Base-by-base conservation (phyloP, 129 eudicot genomes). In the Apium graveolens region DNA sequence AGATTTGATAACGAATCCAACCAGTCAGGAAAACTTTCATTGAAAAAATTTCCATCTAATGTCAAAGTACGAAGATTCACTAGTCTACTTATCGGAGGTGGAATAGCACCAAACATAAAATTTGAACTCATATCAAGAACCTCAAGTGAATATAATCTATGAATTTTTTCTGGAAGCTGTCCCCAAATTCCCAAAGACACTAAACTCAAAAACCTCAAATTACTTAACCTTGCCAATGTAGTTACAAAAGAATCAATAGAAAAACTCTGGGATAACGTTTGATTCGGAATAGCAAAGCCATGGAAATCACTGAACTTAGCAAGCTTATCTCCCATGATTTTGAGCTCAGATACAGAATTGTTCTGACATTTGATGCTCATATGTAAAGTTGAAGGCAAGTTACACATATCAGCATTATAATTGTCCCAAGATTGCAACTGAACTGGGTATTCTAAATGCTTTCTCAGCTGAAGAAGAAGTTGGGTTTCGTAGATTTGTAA, bases 171-270 rank as follows among this genome's bases (percentile, higher is more conserved):
- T 35, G 98, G 92, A 74, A 93, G 85, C 78, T 89, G 90, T 11
- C 98, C 97, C 97, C 98, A 93, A 38, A 93, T 93, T 60, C 98
- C 98, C 66, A 93, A 75, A 68, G 98, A 93, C 29, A 91, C 97
- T 81, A 93, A 89, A 31, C 87, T 89, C 74, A 93, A 86, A 41
- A 93, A 97, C 86, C 84, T 93, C 76, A 93, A 86, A 77, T 81
- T 86, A 37, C 81, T 78, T 77, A 93, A 80, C 87, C 98, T 93
- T 49, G 93, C 78, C 87, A 93, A 82, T 82, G 98, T 93, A 63
- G 90, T 89, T 29, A 91, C 92, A 82, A 93, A 87, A 35, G 98
- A 93, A 81, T 90, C 97, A 83, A 93, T 87, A 26, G 98, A 91
- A 88, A 93, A 93, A 66, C 85, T 77, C 62, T 63, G 55, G 8